phyloP scores from a whole-genome alignment of 108 stramenopile species.

The Cyclotella kingstonii region DNA sequence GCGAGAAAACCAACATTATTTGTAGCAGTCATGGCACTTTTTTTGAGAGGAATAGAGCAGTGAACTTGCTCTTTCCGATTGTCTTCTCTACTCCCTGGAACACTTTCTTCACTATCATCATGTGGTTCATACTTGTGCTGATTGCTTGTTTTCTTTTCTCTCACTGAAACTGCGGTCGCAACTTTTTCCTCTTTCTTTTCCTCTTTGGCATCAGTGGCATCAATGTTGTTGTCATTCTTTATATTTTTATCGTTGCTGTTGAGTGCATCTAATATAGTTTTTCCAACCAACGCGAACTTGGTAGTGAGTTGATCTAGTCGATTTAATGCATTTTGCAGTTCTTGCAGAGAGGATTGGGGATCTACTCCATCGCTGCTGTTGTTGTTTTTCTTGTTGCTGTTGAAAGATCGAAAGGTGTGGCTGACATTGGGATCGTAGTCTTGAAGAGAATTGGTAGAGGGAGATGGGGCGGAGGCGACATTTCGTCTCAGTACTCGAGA shows the following conservation, averaged over 20 bases:
- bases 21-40: too few species aligned
- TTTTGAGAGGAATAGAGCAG: too few species aligned
- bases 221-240: not conserved
- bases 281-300: slow-evolving; percentile 1
- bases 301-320: slow-evolving; percentile 42
- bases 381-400: not conserved
- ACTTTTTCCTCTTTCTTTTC: not conserved
- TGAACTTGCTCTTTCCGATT: too few species aligned
- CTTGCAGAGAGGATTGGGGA: slow-evolving; percentile 22
- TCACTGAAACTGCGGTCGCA: not conserved
- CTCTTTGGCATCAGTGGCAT: not conserved
- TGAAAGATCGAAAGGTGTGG: not conserved
- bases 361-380: not conserved
- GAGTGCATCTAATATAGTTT: not conserved
- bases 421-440: not conserved
- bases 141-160: not conserved
- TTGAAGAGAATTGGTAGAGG: too few species aligned
- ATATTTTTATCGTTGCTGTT: not conserved
- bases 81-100: too few species aligned
- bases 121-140: not conserved
- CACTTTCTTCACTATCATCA: not conserved
- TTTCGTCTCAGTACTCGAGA: too few species aligned
- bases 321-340: slow-evolving; percentile 42
- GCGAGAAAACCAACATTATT: too few species aligned
- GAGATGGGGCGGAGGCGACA: too few species aligned